Conservation (phyloP, 306 rosid genomes). For the Prunus padus region DNA sequence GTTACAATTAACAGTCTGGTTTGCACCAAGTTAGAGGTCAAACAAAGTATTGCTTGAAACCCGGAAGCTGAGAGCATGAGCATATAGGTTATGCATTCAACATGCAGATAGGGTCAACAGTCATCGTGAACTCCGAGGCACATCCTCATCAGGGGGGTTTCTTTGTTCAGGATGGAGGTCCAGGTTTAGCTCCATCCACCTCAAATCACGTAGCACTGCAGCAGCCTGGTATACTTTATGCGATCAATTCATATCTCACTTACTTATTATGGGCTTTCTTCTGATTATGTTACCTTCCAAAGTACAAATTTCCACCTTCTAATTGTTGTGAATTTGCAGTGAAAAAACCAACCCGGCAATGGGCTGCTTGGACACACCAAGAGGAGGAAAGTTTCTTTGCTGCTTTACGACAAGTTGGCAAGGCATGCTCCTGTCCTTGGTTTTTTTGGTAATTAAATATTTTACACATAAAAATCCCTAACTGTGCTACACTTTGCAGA, state of each 20-base stretch:
- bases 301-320: constrained; percentile 13
- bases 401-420: constrained; percentile 94
- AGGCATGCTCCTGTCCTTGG: constrained; percentile 39
- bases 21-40: constrained; percentile 5
- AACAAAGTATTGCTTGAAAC: constrained; percentile 2
- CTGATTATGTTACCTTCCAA: not conserved
- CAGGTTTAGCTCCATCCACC: constrained; percentile 40
- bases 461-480: constrained; percentile 16
- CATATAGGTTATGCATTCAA: constrained; percentile 24
- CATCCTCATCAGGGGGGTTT: constrained; percentile 41
- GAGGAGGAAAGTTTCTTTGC: constrained; percentile 98
- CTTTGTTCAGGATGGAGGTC: constrained; percentile 55
- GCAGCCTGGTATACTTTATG: constrained; percentile 53
- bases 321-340: constrained; percentile 40
- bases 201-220: constrained; percentile 38
- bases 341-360: constrained; percentile 87
- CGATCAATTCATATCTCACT: not conserved
- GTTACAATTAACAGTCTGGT: constrained; percentile 7
- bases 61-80: constrained; percentile 19
- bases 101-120: constrained; percentile 56
- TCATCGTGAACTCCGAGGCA: constrained; percentile 39
- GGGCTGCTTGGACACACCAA: constrained; percentile 99
- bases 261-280: constrained; percentile 1
- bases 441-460: constrained; percentile 15
- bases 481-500: constrained; percentile 48